These are phyloP conservation scores for Geotrichum aggregatum DNA, from an alignment of 1,139 yeast species.

Conservation along the genomic window DNA sequence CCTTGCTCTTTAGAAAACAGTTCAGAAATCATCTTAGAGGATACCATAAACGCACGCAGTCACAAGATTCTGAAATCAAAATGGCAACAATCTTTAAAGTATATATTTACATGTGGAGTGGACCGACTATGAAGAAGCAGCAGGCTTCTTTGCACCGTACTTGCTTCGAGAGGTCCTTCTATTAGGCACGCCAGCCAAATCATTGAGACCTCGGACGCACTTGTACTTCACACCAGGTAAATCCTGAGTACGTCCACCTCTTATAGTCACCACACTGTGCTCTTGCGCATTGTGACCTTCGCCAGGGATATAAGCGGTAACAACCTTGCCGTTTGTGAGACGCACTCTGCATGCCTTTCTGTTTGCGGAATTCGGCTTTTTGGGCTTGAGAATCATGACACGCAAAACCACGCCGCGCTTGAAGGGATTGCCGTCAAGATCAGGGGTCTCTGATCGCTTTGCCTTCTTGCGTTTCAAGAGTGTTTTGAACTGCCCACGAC, in stretches of 20 bases:
- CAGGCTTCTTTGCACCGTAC: constrained; percentile 90
- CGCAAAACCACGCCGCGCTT: constrained; percentile 91
- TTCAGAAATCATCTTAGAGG: too few species aligned
- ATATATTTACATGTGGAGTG: background rate
- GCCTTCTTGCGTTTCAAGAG: constrained; percentile 35
- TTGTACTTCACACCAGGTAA: constrained; percentile 97
- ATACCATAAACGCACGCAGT: too few species aligned
- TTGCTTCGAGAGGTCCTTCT: constrained; percentile 85
- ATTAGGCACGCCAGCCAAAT: constrained; percentile 92
- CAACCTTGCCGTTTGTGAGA: constrained; percentile 80
- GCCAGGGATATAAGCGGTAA: constrained; percentile 94
- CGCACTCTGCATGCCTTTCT: constrained; percentile 96
- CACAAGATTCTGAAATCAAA: too few species aligned
- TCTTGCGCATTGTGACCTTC: constrained; percentile 98
- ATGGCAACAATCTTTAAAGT: background rate
- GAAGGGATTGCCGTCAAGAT: constrained; percentile 74
- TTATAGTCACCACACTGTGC: constrained; percentile 89
- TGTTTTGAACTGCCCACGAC: constrained; percentile 37
- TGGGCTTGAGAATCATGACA: constrained; percentile 92
- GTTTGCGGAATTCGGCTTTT: constrained; percentile 97
- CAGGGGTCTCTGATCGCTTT: constrained; percentile 74
- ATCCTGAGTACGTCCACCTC: constrained; percentile 98
- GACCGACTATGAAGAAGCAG: constrained; percentile 26
- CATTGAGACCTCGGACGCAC: constrained; percentile 88
- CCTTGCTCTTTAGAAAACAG: too few species aligned